Evolutionary conservation across 768 basidiomycete genomes (phyloP).

Genomic region (Ephemerocybe angulata): DNA sequence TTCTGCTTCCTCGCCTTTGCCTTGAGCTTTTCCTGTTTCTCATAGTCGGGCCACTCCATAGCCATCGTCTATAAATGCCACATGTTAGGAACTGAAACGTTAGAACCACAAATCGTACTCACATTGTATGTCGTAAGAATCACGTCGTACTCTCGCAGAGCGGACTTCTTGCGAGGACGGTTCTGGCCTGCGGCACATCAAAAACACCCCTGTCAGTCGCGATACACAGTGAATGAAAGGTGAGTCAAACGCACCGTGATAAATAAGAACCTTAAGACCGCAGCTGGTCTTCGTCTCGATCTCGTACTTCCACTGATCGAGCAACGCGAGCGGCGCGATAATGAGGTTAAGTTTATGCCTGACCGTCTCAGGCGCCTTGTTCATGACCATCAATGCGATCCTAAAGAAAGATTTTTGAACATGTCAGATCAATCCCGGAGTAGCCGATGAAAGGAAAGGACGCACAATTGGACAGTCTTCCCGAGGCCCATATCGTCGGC

Average conservation of each 20-base stretch:
- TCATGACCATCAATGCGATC: constrained; percentile 58
- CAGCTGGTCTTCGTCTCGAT: constrained; percentile 54
- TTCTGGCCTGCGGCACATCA: constrained; percentile 1
- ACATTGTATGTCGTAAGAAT: constrained; percentile 56
- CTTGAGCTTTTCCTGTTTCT: constrained; percentile 44
- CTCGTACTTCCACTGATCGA: constrained; percentile 65
- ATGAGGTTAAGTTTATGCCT: constrained; percentile 69
- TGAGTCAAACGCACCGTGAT: constrained; percentile 45
- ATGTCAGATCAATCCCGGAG: not conserved
- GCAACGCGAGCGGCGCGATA: constrained; percentile 59
- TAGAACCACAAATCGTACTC: constrained; percentile 7
- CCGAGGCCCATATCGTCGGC: constrained; percentile 62
- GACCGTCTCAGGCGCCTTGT: constrained; percentile 44
- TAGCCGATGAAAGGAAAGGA: not conserved
- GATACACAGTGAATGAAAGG: not conserved
- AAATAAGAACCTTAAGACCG: constrained; percentile 49
- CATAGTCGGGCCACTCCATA: constrained; percentile 55
- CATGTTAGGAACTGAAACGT: not conserved
- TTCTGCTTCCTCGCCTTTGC: constrained; percentile 34
- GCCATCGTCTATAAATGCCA: constrained; percentile 45
- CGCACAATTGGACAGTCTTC: constrained; percentile 53
- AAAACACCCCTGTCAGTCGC: not conserved
- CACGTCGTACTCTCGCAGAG: constrained; percentile 57
- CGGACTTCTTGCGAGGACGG: constrained; percentile 29
- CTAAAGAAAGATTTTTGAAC: constrained; percentile 22